A percentile compares a stretch with the other conserved stretches of the same genome.
Evolutionary conservation across 108 stramenopile species (phyloP).

Genomic region (Conticribra weissflogii): DNA sequence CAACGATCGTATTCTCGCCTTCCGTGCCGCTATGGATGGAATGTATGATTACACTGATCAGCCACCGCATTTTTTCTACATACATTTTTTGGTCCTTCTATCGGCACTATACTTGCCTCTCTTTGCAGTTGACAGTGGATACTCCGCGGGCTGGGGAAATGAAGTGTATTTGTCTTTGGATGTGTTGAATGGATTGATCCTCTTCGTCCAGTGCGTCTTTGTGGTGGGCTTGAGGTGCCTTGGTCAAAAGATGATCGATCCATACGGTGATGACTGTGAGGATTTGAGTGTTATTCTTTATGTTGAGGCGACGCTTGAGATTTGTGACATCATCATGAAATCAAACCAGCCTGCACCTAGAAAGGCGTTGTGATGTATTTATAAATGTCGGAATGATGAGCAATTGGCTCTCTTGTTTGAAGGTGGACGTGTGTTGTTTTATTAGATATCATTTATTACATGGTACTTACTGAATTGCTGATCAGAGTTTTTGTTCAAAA

Average conservation of each 20-base stretch:
- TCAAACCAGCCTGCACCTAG: constrained; percentile 9
- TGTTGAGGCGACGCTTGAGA: constrained; percentile 25
- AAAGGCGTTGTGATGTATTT: too few species aligned
- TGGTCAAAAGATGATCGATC: constrained; percentile 47
- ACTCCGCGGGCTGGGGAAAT: constrained; percentile 13
- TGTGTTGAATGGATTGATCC: constrained; percentile 42
- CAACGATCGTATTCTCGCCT: constrained; percentile 12
- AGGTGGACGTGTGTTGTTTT: too few species aligned
- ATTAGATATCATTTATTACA: too few species aligned
- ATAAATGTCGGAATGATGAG: too few species aligned
- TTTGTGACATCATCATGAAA: constrained; percentile 20
- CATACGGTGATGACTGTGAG: constrained; percentile 50
- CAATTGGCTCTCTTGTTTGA: too few species aligned
- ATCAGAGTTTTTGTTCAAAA: too few species aligned
- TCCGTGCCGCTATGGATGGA: constrained; percentile 26
- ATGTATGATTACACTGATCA: constrained; percentile 48
- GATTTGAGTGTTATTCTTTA: constrained; percentile 54
- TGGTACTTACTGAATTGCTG: too few species aligned
- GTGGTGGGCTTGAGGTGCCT: constrained; percentile 48
- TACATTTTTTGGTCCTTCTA: constrained; percentile 54
- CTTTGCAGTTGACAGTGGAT: constrained; percentile 42
- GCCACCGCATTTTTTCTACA: constrained; percentile 59
- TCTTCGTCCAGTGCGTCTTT: constrained; percentile 44
- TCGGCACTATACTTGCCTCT: constrained; percentile 54
- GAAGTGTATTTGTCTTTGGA: constrained; percentile 77